A percentile compares a stretch with the other conserved stretches of the same genome.
phyloP scores from a whole-genome alignment of 768 basidiomycete genomes.

The Tricholomella constricta region DNA sequence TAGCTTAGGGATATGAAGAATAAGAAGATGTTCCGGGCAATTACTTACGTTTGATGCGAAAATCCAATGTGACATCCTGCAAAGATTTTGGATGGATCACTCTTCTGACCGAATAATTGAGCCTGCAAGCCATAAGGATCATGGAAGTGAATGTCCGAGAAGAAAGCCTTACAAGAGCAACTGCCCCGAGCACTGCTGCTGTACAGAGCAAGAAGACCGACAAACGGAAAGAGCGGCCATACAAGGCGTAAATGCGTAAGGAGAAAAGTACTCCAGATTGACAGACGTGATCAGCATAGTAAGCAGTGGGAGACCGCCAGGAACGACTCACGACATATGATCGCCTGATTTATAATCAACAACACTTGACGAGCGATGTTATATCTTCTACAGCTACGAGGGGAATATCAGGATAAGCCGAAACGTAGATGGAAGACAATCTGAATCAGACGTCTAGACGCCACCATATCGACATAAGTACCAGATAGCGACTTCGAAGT shows the following conservation, averaged over 20 bases:
- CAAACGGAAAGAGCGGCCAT: not conserved
- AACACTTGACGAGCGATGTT: not conserved
- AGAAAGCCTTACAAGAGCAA: not conserved
- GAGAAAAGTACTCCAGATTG: not conserved
- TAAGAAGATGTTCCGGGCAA: not conserved
- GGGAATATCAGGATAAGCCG: not conserved
- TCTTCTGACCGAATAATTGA: not conserved
- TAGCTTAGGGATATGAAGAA: not conserved
- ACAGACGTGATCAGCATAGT: not conserved
- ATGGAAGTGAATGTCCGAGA: not conserved
- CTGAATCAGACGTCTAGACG: not conserved
- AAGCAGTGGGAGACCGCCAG: not conserved
- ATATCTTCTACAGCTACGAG: not conserved
- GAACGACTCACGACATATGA: slow-evolving; percentile 2
- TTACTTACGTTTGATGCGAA: not conserved
- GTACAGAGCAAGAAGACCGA: not conserved
- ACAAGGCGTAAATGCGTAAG: not conserved
- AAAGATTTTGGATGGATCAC: not conserved
- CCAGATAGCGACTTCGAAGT: not conserved
- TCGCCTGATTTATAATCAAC: not conserved
- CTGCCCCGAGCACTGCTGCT: not conserved
- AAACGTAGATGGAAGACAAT: too few species aligned
- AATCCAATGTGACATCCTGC: not conserved
- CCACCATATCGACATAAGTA: not conserved
- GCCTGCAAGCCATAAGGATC: not conserved